Percentiles rank a stretch among this genome's conserved stretches.
Conservation (phyloP, 345 rosid species). For the Cochlearia excelsa region DNA sequence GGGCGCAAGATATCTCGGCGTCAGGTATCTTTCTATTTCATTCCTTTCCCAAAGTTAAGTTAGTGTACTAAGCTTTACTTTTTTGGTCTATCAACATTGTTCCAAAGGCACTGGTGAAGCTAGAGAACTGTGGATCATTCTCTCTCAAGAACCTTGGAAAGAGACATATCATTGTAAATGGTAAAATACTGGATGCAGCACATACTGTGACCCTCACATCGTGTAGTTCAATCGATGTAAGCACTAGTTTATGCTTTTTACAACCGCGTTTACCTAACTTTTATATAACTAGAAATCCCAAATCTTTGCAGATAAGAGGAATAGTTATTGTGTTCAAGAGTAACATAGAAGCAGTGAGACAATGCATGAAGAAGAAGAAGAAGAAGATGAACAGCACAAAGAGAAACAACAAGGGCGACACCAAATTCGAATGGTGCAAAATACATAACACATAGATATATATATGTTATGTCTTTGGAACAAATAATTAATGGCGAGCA, state of each 20-base stretch:
- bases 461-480: no score
- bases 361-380: slow-evolving; percentile 15
- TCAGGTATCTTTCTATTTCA: slow-evolving; percentile 51
- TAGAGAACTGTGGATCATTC: slow-evolving; percentile 63
- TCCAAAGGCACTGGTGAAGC: slow-evolving; percentile 60
- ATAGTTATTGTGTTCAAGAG: slow-evolving; percentile 55
- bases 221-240: slow-evolving; percentile 62
- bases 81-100: neutral
- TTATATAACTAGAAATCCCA: slow-evolving; percentile 3
- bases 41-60: slow-evolving; percentile 8
- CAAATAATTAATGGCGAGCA: no score
- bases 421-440: slow-evolving; percentile 47
- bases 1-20: slow-evolving; percentile 70
- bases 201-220: slow-evolving; percentile 40
- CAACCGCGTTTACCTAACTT: neutral
- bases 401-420: slow-evolving; percentile 31
- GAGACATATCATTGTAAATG: slow-evolving; percentile 50
- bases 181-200: slow-evolving; percentile 49
- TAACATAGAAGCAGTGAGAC: slow-evolving; percentile 52
- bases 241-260: neutral
- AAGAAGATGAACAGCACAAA: slow-evolving; percentile 13
- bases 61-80: neutral
- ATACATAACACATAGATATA: no score
- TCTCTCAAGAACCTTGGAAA: slow-evolving; percentile 64
- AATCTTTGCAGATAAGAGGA: slow-evolving; percentile 57